Evolutionary conservation across 371 early-diverging fungal species (phyloP), one percentile per base, ranked within the genome.

Genomic region (Batkoa obscura): DNA sequence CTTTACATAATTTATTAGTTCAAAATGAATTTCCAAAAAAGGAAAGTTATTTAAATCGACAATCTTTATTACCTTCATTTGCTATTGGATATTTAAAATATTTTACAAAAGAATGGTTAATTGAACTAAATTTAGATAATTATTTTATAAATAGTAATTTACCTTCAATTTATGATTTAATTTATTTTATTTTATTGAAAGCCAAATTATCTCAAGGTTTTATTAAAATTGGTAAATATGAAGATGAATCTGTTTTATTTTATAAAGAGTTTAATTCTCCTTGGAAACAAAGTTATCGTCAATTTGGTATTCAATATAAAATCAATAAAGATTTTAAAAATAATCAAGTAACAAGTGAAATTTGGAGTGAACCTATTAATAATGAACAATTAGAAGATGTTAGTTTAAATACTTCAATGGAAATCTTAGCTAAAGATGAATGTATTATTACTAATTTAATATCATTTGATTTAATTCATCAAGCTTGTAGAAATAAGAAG

Each of bases 361-460:
- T 84, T 6, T 86, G 85, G 84, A 67, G 77, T 48, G 89, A 88
- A 61, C 85, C 89, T 0, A 46, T 60, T 23, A 39, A 63, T 46
- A 61, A 65, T n/a, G 46, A 56, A 1, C 36, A 59, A 17, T 59
- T 64, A 4, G 41, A 47, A 8, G 62, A 64, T 33, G 36, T 57
- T 37, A 68, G 64, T 51, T 70, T 74, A 5, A 55, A 60, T 5
- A 61, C 72, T 1, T 72, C 75, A 45, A 62, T 67, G 2, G 67
- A 70, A 56, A 75, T 83, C 0, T 63, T 78, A 17, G 60, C 64
- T 1, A 62, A 64, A 4, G 84, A 87, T 53, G 68, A 70, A 31
- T 62, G 63, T 12, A 64, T 80, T 0, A 53, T 83, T 12, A 76
- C 79, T 0, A 72, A 73, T 13, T 59, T 87, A 1, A 70, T 78